Evolutionary conservation across 2,329 filamentous ascomycete species (phyloP), one percentile per base, ranked within the genome.

Genomic region (Aspergillus pseudotamarii): DNA sequence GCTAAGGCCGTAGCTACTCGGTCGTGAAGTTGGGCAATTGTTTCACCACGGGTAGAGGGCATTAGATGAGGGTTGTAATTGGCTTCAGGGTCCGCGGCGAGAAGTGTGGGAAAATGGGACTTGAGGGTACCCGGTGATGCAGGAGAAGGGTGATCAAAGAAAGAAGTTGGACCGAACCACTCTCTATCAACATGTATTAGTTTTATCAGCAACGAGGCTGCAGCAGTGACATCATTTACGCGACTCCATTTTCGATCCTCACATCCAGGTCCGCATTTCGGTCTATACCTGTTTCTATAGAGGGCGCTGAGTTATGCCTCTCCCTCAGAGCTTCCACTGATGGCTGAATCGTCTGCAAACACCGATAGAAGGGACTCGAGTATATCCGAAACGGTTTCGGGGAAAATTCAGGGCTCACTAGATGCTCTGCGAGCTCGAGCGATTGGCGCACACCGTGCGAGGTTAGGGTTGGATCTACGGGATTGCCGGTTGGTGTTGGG

Each of bases 371-470:
- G 0, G 92, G 91, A 64, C 90, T 93, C 36, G 88, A 91, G 81
- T 97, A 98, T 69, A 98, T 9, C 78, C 81, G 65, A 78, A 77
- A 80, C 21, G 79, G 78, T 60, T 78, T 79, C 0, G 79, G 77
- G n/a, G 74, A 62, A 56, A 80, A 74, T 3, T 68, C 63, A 1
- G 72, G 66, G 32, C 68, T 69, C 16, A 68, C 61, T 4, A 81
- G 58, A 55, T 81, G 74, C 8, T 66, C 71, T 2, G 85, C 93
- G 54, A 98, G 85, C 79, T 98, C 89, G 64, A 87, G 84, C 26
- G 93, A 88, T 82, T 99, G 95, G 58, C 88, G 84, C 46, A 96
- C 90, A 62, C 95, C 95, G 74, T 98, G 90, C 26, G 91, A 88
- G 9, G 94, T 93, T 70, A 99, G 85, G 11, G 92, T 89, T 53